Percentiles rank a stretch among this genome's conserved stretches.
Conservation (phyloP, 2,329 filamentous ascomycete genomes). For the Pseudopithomyces chartarum region DNA sequence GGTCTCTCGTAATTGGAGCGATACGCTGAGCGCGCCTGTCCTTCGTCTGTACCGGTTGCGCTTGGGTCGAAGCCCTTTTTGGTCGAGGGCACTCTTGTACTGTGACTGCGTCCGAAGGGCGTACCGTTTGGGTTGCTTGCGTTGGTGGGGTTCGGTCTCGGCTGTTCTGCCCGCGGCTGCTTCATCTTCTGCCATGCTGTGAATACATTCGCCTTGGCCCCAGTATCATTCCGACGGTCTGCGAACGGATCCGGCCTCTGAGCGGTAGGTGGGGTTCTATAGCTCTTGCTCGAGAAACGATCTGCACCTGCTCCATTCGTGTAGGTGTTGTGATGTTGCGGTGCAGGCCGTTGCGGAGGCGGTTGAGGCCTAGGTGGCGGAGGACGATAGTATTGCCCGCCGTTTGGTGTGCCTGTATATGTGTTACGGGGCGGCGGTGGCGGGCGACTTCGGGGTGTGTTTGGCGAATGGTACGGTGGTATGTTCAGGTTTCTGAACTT, state of each 20-base stretch:
- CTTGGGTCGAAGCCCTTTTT: constrained; percentile 63
- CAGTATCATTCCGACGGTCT: constrained; percentile 40
- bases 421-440: constrained; percentile 52
- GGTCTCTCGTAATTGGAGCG: constrained; percentile 40
- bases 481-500: constrained; percentile 44
- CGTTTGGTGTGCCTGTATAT: constrained; percentile 43
- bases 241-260: constrained; percentile 29
- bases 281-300: constrained; percentile 50
- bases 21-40: constrained; percentile 61
- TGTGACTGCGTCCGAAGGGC: constrained; percentile 45
- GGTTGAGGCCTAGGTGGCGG: constrained; percentile 33
- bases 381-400: constrained; percentile 36
- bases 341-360: constrained; percentile 28
- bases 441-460: constrained; percentile 45
- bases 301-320: constrained; percentile 52
- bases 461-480: constrained; percentile 45
- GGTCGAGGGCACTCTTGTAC: constrained; percentile 53
- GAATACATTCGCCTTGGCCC: constrained; percentile 51
- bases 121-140: constrained; percentile 43
- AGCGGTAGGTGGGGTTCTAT: constrained; percentile 43
- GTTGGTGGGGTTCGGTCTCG: constrained; percentile 27
- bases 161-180: constrained; percentile 36
- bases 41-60: constrained; percentile 64
- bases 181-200: constrained; percentile 58
- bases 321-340: constrained; percentile 34